Base-by-base conservation (phyloP, 2,329 filamentous ascomycete species). In the Cryoendolithus antarcticus region DNA sequence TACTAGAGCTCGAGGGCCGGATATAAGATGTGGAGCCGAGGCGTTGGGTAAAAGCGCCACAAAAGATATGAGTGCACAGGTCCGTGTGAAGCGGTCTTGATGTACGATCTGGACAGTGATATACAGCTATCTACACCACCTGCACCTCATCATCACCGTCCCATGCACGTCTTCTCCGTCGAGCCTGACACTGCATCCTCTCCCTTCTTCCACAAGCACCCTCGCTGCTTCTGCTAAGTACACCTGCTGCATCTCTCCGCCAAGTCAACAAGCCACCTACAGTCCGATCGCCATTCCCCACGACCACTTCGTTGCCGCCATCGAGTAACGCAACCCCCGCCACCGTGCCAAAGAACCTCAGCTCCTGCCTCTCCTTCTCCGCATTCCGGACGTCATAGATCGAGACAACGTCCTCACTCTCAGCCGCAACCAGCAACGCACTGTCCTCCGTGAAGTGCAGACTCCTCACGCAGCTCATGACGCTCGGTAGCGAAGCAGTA, bases 261-360 rank as follows among this genome's bases (percentile, higher is more conserved):
- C 34, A 49, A 10, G 37, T 39, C 35, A 51, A 24, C 34, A 86
- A 57, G 1, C 82, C 82, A 29, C 82, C 82, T 30, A 82, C 73
- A 39, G 67, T 63, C 30, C 58, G 59, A 50, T 88, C 82, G 35
- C 71, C 72, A 50, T 81, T 83, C 7, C 82, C 70, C 2, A 85
- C 66, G 38, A 76, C 71, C n/a, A 89, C 59, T 40, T 80, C 74
- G 39, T 74, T 70, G 0, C 82, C 83, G 35, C 77, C 75, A 31
- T 79, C 74, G 4, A 77, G 66, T 47, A 86, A 78, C 12, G 69
- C 67, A 3, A 82, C 62, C 11, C 83, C 83, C 6, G 74, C 81
- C 43, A 85, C 74, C 51, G 84, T 79, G 29, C 83, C 82, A 57
- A 88, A 86, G 40, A 86, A 70, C 44, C 83, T 79, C 7, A 88